A percentile compares a stretch with the other conserved stretches of the same genome.
Evolutionary conservation across 768 basidiomycete genomes (phyloP).

Genomic region (Rhizopogon vesiculosus): DNA sequence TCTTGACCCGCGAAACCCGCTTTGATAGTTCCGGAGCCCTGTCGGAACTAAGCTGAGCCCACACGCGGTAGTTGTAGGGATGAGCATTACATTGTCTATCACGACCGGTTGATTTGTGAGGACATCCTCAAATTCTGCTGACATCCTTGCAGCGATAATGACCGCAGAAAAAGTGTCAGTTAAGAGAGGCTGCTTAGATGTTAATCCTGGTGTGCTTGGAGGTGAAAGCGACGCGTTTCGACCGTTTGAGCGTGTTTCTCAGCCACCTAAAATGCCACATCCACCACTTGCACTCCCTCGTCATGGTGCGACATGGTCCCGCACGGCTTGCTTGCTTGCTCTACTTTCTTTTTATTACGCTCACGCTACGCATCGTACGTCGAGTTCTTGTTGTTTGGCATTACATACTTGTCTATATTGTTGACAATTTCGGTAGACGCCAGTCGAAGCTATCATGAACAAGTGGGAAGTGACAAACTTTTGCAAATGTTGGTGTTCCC

Average conservation of each 20-base stretch:
- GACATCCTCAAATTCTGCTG: conserved; percentile 86
- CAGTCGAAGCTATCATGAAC: conserved; percentile 42
- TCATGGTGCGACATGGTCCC: background rate
- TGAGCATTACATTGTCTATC: conserved; percentile 83
- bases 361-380: conserved; percentile 21
- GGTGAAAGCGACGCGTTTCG: background rate
- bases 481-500: conserved; percentile 67
- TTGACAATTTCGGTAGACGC: conserved; percentile 26
- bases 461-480: conserved; percentile 91
- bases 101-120: conserved; percentile 98
- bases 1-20: conserved; percentile 99
- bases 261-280: background rate
- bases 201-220: background rate
- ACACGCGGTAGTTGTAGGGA: conserved; percentile 13
- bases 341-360: conserved; percentile 8
- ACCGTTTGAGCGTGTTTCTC: conserved; percentile 2
- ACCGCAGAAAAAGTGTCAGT: conserved; percentile 1
- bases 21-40: conserved; percentile 99
- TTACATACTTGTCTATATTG: background rate
- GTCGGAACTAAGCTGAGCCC: conserved; percentile 20
- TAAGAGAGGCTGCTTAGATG: background rate
- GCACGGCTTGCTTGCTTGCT: conserved; percentile 10
- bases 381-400: conserved; percentile 3
- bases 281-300: background rate
- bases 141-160: conserved; percentile 43